Percentiles rank a stretch among this genome's conserved stretches.
Conservation (phyloP, 225 moss, liverwort and hornwort species). For the Anthoceros angustus region DNA sequence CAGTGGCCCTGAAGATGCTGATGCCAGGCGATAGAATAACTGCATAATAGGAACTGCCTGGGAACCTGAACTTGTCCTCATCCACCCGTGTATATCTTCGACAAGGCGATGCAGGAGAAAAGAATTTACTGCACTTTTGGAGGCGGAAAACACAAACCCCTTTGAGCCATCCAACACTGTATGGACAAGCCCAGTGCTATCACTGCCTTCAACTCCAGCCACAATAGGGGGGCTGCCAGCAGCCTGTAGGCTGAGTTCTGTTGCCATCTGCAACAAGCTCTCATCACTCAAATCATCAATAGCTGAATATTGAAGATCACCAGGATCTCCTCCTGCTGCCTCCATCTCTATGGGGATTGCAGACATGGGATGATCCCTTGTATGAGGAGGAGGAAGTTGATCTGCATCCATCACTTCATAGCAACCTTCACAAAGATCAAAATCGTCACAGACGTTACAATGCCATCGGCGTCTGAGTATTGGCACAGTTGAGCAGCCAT, state of each 20-base stretch:
- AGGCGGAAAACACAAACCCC: constrained; percentile 66
- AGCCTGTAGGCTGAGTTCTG: constrained; percentile 89
- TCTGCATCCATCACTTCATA: constrained; percentile 99
- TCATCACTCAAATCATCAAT: constrained; percentile 99
- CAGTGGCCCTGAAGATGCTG: constrained; percentile 83
- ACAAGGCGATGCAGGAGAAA: constrained; percentile 87
- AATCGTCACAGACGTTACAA: constrained; percentile 97
- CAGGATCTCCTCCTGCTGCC: constrained; percentile 55
- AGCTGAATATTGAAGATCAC: constrained; percentile 79
- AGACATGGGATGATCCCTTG: constrained; percentile 91
- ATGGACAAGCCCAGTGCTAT: constrained; percentile 24
- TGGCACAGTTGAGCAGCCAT: constrained; percentile 94
- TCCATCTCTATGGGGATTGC: constrained; percentile 86
- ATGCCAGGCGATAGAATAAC: constrained; percentile 89
- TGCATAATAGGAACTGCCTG: constrained; percentile 98
- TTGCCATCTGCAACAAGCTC: constrained; percentile 97
- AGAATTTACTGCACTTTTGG: constrained; percentile 91
- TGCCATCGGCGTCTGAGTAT: constrained; percentile 97
- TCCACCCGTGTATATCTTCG: constrained; percentile 88
- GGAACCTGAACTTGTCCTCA: constrained; percentile 81
- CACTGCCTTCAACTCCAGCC: constrained; percentile 30
- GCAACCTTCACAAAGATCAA: constrained; percentile 98
- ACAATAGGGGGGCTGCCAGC: constrained; percentile 44
- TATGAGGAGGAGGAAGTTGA: constrained; percentile 94
- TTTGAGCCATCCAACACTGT: constrained; percentile 52